Evolutionary conservation across 2,329 filamentous ascomycete genomes (phyloP).

Genomic region (Achaetomium macrosporum): DNA sequence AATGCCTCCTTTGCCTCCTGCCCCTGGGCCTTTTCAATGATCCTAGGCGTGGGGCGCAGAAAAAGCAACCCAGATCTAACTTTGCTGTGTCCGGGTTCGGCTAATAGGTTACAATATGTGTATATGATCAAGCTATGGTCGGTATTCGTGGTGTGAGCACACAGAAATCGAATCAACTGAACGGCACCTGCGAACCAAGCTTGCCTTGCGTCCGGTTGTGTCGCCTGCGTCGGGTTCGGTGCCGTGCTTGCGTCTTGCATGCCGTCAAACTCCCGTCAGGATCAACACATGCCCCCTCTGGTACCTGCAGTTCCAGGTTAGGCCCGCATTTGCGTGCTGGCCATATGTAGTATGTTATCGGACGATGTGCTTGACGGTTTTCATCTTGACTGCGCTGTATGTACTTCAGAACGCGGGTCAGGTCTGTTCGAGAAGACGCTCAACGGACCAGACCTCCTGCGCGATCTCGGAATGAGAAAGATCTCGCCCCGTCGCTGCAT

Average conservation of each 20-base stretch:
- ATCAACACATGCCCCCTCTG: too few relatives aligned
- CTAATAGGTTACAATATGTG: background rate
- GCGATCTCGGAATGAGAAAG: conserved; percentile 7
- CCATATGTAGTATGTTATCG: too few relatives aligned
- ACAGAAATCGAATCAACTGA: background rate
- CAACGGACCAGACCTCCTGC: background rate
- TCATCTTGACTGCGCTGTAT: too few relatives aligned
- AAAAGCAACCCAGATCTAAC: conserved; percentile 10
- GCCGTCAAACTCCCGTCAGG: conserved; percentile 3
- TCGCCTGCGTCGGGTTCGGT: conserved; percentile 4
- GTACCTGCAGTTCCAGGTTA: too few relatives aligned
- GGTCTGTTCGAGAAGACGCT: background rate
- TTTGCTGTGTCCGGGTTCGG: background rate
- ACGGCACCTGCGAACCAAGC: conserved; percentile 32
- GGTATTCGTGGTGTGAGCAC: background rate
- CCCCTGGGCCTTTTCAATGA: background rate
- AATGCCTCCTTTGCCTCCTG: background rate
- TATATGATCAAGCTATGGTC: background rate
- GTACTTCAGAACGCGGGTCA: too few relatives aligned
- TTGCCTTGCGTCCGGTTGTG: conserved; percentile 32
- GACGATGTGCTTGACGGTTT: too few relatives aligned
- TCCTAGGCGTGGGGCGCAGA: conserved; percentile 8
- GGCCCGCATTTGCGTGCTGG: too few relatives aligned
- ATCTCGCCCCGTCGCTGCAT: conserved; percentile 13
- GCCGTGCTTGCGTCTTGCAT: conserved; percentile 8